Evolutionary conservation across 1,139 yeast genomes (phyloP).

Genomic region (Kazachstania sp.): DNA sequence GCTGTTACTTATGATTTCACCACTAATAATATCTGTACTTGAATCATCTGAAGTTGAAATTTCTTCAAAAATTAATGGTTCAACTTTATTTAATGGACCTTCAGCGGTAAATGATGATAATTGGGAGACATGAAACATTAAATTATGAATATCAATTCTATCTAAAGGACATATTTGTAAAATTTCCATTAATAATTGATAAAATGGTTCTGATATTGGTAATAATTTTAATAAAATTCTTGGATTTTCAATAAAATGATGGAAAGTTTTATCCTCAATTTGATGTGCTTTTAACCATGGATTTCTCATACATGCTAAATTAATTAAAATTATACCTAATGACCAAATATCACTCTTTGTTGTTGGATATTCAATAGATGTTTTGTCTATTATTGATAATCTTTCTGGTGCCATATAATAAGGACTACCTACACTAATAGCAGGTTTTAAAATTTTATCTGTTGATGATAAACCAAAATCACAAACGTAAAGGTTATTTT

Average conservation of each 20-base stretch:
- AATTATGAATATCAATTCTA: slow-evolving; percentile 45
- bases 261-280: slow-evolving; percentile 48
- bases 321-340: slow-evolving; percentile 69
- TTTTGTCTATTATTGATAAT: slow-evolving; percentile 25
- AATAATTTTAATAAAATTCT: slow-evolving; percentile 48
- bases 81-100: slow-evolving; percentile 32
- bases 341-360: slow-evolving; percentile 85
- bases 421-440: slow-evolving; percentile 78
- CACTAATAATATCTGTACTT: too few relatives aligned
- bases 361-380: slow-evolving; percentile 44
- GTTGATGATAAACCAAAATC: slow-evolving; percentile 83
- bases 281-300: slow-evolving; percentile 85
- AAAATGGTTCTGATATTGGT: slow-evolving; percentile 41
- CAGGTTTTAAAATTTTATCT: slow-evolving; percentile 50
- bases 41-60: background rate
- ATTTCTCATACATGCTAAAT: slow-evolving; percentile 73
- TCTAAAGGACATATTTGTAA: slow-evolving; percentile 56
- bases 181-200: slow-evolving; percentile 44
- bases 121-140: slow-evolving; percentile 32
- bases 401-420: slow-evolving; percentile 95
- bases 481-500: slow-evolving; percentile 54
- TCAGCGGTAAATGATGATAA: slow-evolving; percentile 34
- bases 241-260: slow-evolving; percentile 43
- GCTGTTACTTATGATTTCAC: too few relatives aligned
- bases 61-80: background rate